These are phyloP conservation scores for Rugonectria rugulosa DNA, from an alignment of 2,329 filamentous ascomycete genomes.

Conservation along the genomic window DNA sequence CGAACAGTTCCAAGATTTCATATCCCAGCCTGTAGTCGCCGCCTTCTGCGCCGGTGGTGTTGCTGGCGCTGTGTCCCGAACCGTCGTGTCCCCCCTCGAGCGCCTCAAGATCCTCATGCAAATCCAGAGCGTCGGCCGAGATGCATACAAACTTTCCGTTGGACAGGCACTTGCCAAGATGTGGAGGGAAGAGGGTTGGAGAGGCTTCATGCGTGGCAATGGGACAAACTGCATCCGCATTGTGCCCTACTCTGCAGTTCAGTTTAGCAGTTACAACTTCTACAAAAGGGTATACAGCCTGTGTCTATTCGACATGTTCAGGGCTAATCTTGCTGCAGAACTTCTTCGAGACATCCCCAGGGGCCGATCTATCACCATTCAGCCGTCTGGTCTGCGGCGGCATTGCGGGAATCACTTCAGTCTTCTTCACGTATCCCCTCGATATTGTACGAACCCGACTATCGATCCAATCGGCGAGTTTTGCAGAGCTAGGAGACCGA, in stretches of 20 bases:
- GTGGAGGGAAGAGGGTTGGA: slow-evolving; percentile 97
- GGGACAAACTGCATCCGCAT: slow-evolving; percentile 99
- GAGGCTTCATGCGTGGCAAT: slow-evolving; percentile 96
- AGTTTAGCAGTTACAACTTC: slow-evolving; percentile 97
- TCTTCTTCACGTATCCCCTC: slow-evolving; percentile 92
- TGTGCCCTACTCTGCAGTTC: slow-evolving; percentile 96
- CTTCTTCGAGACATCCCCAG: slow-evolving; percentile 80
- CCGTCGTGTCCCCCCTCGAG: slow-evolving; percentile 95
- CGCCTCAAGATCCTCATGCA: slow-evolving; percentile 98
- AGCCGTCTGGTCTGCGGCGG: slow-evolving; percentile 89
- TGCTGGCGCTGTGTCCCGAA: slow-evolving; percentile 95
- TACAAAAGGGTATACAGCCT: slow-evolving; percentile 80
- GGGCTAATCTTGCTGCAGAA: slow-evolving; percentile 48
- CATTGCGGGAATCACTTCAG: slow-evolving; percentile 91
- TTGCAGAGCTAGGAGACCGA: slow-evolving; percentile 73
- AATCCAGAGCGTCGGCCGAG: slow-evolving; percentile 86
- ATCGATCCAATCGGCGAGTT: slow-evolving; percentile 98
- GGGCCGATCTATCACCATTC: slow-evolving; percentile 75
- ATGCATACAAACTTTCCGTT: slow-evolving; percentile 93
- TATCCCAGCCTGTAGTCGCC: slow-evolving; percentile 86
- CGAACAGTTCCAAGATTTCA: slow-evolving; percentile 52
- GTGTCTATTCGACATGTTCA: background rate
- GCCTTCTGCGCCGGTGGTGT: slow-evolving; percentile 95
- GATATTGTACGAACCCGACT: slow-evolving; percentile 96
- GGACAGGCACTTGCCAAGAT: slow-evolving; percentile 90